Evolutionary conservation across 2,329 filamentous ascomycete species (phyloP).

Genomic region (Ophiostoma himal-ulmi): DNA sequence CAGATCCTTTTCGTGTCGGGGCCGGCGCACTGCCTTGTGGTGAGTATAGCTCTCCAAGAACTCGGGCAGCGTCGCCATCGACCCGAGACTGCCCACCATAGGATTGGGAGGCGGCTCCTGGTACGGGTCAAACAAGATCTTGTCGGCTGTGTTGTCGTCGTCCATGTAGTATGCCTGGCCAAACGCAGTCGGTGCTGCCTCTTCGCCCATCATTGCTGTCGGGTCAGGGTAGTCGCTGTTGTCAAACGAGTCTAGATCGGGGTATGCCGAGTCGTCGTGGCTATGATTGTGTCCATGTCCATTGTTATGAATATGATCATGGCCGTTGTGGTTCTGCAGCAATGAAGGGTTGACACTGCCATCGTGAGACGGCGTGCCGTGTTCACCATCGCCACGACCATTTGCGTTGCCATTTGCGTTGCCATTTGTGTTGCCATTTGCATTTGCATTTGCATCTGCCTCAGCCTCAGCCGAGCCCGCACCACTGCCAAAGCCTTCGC

Average conservation of each 20-base stretch:
- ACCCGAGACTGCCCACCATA: constrained; percentile 36
- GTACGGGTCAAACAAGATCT: constrained; percentile 55
- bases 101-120: constrained; percentile 46
- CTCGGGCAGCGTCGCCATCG: constrained; percentile 47
- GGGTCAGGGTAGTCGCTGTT: neutral
- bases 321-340: constrained; percentile 12
- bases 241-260: neutral
- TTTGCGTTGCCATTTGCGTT: neutral
- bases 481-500: constrained; percentile 6
- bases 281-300: too few species aligned
- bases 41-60: constrained; percentile 51
- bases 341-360: constrained; percentile 9
- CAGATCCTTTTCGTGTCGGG: constrained; percentile 47
- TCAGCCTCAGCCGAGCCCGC: neutral
- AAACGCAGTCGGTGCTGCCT: constrained; percentile 35
- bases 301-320: neutral
- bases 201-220: constrained; percentile 11
- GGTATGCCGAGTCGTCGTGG: constrained; percentile 5
- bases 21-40: constrained; percentile 47
- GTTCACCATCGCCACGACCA: neutral
- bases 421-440: neutral
- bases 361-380: neutral
- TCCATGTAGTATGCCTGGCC: constrained; percentile 59
- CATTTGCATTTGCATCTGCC: neutral
- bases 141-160: constrained; percentile 52